Evolutionary conservation across 805 yeast genomes (phyloP).

Genomic region (Lachancea mirantina): DNA sequence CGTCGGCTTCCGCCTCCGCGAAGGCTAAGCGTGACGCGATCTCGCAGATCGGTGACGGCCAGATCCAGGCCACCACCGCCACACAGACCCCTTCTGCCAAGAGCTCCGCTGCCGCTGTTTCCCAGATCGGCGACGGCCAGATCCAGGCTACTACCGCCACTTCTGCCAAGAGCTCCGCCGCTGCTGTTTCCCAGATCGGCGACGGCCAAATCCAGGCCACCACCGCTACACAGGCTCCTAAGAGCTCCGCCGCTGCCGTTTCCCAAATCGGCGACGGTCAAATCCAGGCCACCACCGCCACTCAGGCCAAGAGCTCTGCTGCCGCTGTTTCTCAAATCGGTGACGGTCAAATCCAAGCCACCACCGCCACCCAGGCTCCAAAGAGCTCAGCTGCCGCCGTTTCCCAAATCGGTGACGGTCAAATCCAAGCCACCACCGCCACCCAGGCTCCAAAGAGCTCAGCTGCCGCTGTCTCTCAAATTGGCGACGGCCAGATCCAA

Average conservation of each 20-base stretch:
- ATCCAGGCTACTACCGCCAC: constrained; percentile 34
- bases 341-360: constrained; percentile 25
- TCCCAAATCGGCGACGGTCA: constrained; percentile 44
- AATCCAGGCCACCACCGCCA: constrained; percentile 34
- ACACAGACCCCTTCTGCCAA: constrained; percentile 29
- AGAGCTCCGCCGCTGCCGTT: constrained; percentile 31
- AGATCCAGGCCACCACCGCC: constrained; percentile 40
- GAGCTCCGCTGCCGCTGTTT: constrained; percentile 31
- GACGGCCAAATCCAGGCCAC: constrained; percentile 52
- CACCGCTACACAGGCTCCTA: constrained; percentile 33
- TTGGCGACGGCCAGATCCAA: constrained; percentile 38
- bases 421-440: constrained; percentile 37
- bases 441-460: constrained; percentile 24
- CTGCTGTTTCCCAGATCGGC: constrained; percentile 37
- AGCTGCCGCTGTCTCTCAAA: constrained; percentile 36
- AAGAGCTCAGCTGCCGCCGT: constrained; percentile 29
- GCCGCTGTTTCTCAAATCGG: constrained; percentile 28
- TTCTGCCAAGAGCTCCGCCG: constrained; percentile 21
- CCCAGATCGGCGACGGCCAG: constrained; percentile 28
- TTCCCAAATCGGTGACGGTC: constrained; percentile 42
- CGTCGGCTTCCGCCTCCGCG: constrained; percentile 51
- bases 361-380: constrained; percentile 14
- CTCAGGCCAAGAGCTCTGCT: constrained; percentile 22
- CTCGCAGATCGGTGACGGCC: constrained; percentile 45
- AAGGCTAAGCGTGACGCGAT: constrained; percentile 46